phyloP scores from a whole-genome alignment of 2,329 filamentous ascomycete species.

The Monascus ruber region DNA sequence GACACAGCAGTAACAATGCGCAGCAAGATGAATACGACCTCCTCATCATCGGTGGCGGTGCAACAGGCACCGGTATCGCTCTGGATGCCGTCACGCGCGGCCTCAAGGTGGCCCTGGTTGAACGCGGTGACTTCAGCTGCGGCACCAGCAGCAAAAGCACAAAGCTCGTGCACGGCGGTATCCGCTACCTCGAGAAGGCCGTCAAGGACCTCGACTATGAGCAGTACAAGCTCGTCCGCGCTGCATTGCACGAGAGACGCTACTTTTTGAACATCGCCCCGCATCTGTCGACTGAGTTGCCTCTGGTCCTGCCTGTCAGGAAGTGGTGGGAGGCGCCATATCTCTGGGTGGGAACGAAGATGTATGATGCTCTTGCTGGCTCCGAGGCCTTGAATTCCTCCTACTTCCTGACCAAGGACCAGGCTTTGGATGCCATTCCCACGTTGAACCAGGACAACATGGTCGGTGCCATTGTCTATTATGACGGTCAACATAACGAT shows the following conservation, averaged over 20 bases:
- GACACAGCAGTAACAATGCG: not conserved
- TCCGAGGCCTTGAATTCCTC: conserved; percentile 66
- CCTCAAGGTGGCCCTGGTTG: conserved; percentile 58
- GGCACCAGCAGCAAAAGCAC: conserved; percentile 66
- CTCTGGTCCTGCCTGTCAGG: conserved; percentile 60
- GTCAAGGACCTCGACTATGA: conserved; percentile 63
- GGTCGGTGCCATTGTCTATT: conserved; percentile 66
- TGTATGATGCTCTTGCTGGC: conserved; percentile 63
- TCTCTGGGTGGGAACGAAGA: conserved; percentile 51
- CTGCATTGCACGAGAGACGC: conserved; percentile 59
- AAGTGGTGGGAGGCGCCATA: conserved; percentile 61
- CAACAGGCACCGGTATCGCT: conserved; percentile 60
- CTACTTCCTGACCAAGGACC: conserved; percentile 67
- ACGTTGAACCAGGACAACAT: conserved; percentile 63
- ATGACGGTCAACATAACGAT: conserved; percentile 70
- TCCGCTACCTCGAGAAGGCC: conserved; percentile 63
- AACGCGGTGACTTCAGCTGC: conserved; percentile 59
- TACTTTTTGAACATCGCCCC: conserved; percentile 62
- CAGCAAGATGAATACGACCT: conserved; percentile 45
- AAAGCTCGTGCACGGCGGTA: conserved; percentile 62
- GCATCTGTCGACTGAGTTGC: conserved; percentile 58
- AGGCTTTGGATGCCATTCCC: conserved; percentile 63
- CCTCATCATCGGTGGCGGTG: conserved; percentile 57
- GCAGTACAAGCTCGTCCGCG: conserved; percentile 56
- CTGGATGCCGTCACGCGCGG: conserved; percentile 59